These are phyloP conservation scores for Bretschneidera sinensis DNA, from an alignment of 345 rosid species.

Conservation along the genomic window DNA sequence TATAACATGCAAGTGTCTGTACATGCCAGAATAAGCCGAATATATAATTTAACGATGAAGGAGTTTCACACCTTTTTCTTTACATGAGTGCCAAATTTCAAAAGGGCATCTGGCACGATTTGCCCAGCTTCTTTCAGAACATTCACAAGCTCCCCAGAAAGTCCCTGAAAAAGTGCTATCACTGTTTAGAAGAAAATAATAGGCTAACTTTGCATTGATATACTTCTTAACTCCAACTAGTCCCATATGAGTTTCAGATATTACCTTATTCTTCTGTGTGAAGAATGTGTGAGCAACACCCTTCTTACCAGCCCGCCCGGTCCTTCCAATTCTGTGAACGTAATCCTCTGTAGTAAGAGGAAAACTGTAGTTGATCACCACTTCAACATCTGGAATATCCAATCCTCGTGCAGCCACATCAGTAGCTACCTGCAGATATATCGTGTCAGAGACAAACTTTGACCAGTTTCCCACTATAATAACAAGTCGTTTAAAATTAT, in stretches of 20 bases:
- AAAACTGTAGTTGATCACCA: slow-evolving; percentile 89
- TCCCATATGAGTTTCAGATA: not conserved
- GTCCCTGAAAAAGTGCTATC: slow-evolving; percentile 47
- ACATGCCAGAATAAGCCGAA: too few species aligned
- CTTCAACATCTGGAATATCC: slow-evolving; percentile 95
- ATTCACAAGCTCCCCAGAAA: slow-evolving; percentile 93
- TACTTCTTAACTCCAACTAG: too few species aligned
- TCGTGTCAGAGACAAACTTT: slow-evolving; percentile 1
- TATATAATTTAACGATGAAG: not conserved
- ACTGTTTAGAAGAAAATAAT: not conserved
- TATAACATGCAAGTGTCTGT: not conserved
- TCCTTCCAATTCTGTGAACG: slow-evolving; percentile 91
- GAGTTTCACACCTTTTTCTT: slow-evolving; percentile 67
- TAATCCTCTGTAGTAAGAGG: slow-evolving; percentile 94
- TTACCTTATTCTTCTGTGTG: slow-evolving; percentile 81
- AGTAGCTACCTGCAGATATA: slow-evolving; percentile 67
- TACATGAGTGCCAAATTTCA: slow-evolving; percentile 92
- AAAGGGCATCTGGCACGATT: slow-evolving; percentile 69
- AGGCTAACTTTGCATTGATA: not conserved
- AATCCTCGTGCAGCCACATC: slow-evolving; percentile 97
- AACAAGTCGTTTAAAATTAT: too few species aligned
- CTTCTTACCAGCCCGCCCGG: slow-evolving; percentile 97
- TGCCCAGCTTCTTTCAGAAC: slow-evolving; percentile 90
- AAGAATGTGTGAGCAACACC: slow-evolving; percentile 97
- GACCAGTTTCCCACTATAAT: slow-evolving; percentile 8